Conservation (phyloP, 2,329 filamentous ascomycete genomes). For the Pseudogymnoascus sp. region DNA sequence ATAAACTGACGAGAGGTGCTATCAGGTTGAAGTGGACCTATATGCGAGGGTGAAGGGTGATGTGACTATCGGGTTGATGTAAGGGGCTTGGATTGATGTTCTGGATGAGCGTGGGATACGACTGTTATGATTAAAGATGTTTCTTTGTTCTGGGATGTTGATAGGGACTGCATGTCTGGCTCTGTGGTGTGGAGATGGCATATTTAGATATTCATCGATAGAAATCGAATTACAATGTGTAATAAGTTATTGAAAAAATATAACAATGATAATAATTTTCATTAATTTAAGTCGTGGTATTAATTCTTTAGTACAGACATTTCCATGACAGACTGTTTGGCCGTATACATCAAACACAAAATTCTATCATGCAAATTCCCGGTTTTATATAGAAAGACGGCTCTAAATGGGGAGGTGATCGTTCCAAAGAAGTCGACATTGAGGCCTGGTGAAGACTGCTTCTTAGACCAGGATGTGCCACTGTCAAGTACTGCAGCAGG, state of each 20-base stretch:
- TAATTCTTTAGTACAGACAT: not conserved
- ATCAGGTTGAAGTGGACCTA: constrained; percentile 26
- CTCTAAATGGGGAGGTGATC: no score
- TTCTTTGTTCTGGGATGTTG: not conserved
- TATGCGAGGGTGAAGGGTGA: constrained; percentile 30
- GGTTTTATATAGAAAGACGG: no score
- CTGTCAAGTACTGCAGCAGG: no score
- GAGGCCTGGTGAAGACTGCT: no score
- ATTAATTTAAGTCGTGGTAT: not conserved
- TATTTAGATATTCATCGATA: not conserved
- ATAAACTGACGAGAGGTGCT: constrained; percentile 12
- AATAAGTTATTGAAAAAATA: not conserved
- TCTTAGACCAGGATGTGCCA: no score
- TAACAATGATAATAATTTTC: not conserved
- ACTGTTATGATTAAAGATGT: not conserved
- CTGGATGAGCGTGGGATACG: not conserved
- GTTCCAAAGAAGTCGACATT: no score
- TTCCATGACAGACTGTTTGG: not conserved
- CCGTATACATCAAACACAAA: not conserved
- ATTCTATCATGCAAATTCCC: not conserved
- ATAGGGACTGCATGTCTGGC: not conserved
- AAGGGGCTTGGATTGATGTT: constrained; percentile 11
- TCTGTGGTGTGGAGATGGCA: not conserved
- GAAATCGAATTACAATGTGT: not conserved
- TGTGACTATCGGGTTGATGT: constrained; percentile 35